Conservation (phyloP, 1,139 yeast genomes). For the Saccharomycopsis hybrid region DNA sequence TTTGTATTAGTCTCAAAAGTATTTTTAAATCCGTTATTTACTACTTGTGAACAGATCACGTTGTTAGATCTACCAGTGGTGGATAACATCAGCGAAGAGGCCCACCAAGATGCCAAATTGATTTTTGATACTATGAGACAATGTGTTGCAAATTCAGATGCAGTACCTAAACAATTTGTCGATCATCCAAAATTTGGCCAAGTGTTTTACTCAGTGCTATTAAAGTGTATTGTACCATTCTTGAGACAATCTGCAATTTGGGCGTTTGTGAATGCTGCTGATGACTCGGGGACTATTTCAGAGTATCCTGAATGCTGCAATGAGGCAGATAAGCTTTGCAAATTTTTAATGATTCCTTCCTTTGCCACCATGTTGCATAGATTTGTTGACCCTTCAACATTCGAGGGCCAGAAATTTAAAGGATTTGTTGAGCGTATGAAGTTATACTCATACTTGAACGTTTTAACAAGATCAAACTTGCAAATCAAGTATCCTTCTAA, state of each 20-base stretch:
- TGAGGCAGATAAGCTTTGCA: constrained; percentile 56
- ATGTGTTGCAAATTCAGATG: constrained; percentile 23
- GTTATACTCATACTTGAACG: constrained; percentile 11
- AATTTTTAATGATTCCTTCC: constrained; percentile 46
- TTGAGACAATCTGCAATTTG: constrained; percentile 61
- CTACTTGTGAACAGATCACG: constrained; percentile 27
- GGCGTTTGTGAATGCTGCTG: constrained; percentile 51
- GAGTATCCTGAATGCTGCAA: constrained; percentile 27
- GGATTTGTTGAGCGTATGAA: constrained; percentile 23
- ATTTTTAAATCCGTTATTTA: neutral
- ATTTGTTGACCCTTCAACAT: constrained; percentile 18
- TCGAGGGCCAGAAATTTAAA: constrained; percentile 23
- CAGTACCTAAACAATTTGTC: neutral
- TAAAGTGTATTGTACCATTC: constrained; percentile 57
- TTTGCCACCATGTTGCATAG: constrained; percentile 29
- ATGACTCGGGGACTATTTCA: constrained; percentile 35
- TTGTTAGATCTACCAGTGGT: constrained; percentile 14
- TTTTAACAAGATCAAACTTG: constrained; percentile 14
- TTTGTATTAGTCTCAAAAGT: constrained; percentile 20
- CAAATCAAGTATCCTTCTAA: constrained; percentile 56
- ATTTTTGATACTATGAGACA: constrained; percentile 21
- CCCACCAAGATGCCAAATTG: constrained; percentile 1
- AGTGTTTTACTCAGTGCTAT: constrained; percentile 47
- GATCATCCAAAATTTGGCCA: constrained; percentile 28
- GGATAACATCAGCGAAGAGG: constrained; percentile 12